These are phyloP conservation scores for Obelidium mucronatum DNA, from an alignment of 192 early-diverging fungal species.

Conservation along the genomic window DNA sequence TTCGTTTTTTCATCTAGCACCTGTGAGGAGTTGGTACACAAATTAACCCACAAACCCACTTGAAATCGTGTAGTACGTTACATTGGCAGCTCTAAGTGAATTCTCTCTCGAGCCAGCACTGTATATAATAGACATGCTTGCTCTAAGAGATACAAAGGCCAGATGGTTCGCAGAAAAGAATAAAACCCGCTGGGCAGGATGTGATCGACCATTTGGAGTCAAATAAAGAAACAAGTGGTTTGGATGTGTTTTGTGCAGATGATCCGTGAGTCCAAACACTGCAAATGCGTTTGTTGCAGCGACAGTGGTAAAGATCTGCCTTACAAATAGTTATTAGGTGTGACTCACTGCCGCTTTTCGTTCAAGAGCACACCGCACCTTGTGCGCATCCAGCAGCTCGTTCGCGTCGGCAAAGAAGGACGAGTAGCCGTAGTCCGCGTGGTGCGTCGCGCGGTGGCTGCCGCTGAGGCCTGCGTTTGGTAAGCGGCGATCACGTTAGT, in stretches of 20 bases:
- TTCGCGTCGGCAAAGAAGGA: slow-evolving; percentile 15
- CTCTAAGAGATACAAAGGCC: slow-evolving; percentile 7
- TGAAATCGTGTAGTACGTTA: not conserved
- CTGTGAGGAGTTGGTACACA: not conserved
- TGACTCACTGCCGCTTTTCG: not conserved
- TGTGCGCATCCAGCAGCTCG: slow-evolving; percentile 8
- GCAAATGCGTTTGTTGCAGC: not conserved
- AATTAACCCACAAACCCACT: not conserved
- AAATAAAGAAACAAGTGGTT: slow-evolving; percentile 24
- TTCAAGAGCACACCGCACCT: not conserved
- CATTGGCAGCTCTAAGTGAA: not conserved
- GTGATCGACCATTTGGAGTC: slow-evolving; percentile 7
- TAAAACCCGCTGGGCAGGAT: slow-evolving; percentile 3
- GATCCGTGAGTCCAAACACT: slow-evolving; percentile 20
- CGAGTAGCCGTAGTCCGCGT: slow-evolving; percentile 25
- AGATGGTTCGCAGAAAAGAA: slow-evolving; percentile 25
- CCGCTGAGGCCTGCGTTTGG: not conserved
- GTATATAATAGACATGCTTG: slow-evolving; percentile 4
- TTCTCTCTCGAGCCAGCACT: slow-evolving; percentile 4
- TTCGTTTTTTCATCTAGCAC: not conserved
- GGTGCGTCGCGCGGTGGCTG: not conserved
- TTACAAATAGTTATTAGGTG: not conserved
- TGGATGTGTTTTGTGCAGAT: not conserved
- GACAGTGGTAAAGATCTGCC: slow-evolving; percentile 15
- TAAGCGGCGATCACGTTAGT: not conserved